Base-by-base conservation (phyloP, 2,329 filamentous ascomycete genomes). In the Podosphaera leucotricha region DNA sequence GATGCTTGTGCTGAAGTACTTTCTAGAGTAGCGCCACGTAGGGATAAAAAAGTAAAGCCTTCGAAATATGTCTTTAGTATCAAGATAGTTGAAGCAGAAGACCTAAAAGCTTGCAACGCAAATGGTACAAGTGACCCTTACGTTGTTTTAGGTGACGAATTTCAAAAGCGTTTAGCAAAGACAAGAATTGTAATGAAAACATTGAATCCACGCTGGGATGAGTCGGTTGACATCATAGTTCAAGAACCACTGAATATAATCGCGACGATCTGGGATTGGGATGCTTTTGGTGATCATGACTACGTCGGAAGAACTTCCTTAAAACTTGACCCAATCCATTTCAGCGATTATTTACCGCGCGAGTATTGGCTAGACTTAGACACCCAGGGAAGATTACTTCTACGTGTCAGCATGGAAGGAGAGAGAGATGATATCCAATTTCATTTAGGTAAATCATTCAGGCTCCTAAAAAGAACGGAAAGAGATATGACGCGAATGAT, bases 291-390 rank as follows among this genome's bases (percentile, higher is more conserved):
- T 44, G 90, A 95, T 57, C 90, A 98, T 57, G 90, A 98, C 57
- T 95, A 92, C 58, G 84, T 95, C 30, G 90, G 90, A 21, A 75
- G 90, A 49, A 95, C 90, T n/a, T 92, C 85, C 18, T 68, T 98
- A 50, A 98, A 98, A 62, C 68, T 98, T n/a, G 90, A 98, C 54
- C 90, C 90, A n/a, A 71, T 83, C 35, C 86, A 94, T 62, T 98
- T 98, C 62, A 79, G 84, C 53, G 90, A 98, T 60, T 98, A 92
- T 58, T 67, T 95, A 52, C 90, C 90, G 15, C 75, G 86, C 49
- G 90, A 98, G 60, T 95, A 93, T 59, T 98, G 90, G 90, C 72
- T 98, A 16, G 87, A 95, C 57, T 71, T 98, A 40, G 90, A 98
- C 59, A 93, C 87, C 0, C 90, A 98, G 60, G 90, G 90, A 6